Evolutionary conservation across 345 rosid genomes (phyloP).

Genomic region (sweet orange (Citrus sinensis)): DVS_A1.0 CM039163.1:11482501-11483000

Average conservation of each 20-base stretch:
- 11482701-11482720: constrained; percentile 6
- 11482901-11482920: constrained; percentile 16
- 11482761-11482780: not conserved
- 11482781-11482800: constrained; percentile 10
- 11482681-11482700: not conserved
- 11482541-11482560: not conserved
- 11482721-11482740: constrained; percentile 12
- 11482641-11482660: not conserved
- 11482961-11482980: not conserved
- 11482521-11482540: not conserved
- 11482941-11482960: not conserved
- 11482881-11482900: not conserved
- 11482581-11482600: constrained; percentile 21
- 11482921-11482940: constrained; percentile 1
- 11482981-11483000: not conserved
- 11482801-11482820: constrained; percentile 13
- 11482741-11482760: not conserved
- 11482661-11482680: constrained; percentile 7
- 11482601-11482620: constrained; percentile 6
- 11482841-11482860: not conserved
- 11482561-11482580: constrained; percentile 14
- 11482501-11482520: not conserved
- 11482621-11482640: not conserved
- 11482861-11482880: not conserved
- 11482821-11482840: not conserved